A percentile compares a stretch with the other conserved stretches of the same genome.
Evolutionary conservation across 495 filamentous ascomycete genomes (phyloP).

Genomic region (Talaromyces liani): DNA sequence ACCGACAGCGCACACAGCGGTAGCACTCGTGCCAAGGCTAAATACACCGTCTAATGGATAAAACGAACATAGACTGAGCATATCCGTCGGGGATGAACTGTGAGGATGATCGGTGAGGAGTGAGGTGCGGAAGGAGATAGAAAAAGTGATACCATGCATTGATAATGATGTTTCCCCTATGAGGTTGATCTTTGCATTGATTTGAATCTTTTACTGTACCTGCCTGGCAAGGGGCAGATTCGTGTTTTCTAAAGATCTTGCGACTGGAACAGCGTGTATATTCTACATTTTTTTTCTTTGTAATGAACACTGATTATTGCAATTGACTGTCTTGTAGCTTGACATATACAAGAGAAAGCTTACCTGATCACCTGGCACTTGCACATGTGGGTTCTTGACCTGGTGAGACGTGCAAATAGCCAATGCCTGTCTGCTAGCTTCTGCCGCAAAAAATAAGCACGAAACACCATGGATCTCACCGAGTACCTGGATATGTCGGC

Average conservation of each 20-base stretch:
- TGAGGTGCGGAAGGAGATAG: neutral
- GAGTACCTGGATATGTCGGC: too few species aligned
- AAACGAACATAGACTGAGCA: neutral
- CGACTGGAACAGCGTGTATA: conserved; percentile 8
- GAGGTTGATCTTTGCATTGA: conserved; percentile 4
- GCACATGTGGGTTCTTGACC: too few species aligned
- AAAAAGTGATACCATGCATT: conserved; percentile 10
- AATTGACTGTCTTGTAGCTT: neutral
- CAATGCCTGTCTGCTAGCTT: too few species aligned
- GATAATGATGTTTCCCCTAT: conserved; percentile 6
- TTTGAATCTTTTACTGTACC: conserved; percentile 3
- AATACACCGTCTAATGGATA: conserved; percentile 65
- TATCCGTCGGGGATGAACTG: neutral
- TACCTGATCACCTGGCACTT: too few species aligned
- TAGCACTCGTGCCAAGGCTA: conserved; percentile 91
- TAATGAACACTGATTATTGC: conserved; percentile 4
- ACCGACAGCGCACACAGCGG: conserved; percentile 88
- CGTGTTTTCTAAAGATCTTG: neutral
- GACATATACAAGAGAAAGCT: too few species aligned
- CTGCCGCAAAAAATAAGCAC: too few species aligned
- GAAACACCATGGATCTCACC: too few species aligned
- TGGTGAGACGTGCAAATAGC: too few species aligned
- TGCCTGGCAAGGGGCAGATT: conserved; percentile 1
- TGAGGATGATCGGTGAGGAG: neutral
- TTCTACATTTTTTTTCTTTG: conserved; percentile 5